A percentile compares a stretch with the other conserved stretches of the same genome.
Conservation (phyloP, 306 rosid species). For the Inga leiocalycina region DNA sequence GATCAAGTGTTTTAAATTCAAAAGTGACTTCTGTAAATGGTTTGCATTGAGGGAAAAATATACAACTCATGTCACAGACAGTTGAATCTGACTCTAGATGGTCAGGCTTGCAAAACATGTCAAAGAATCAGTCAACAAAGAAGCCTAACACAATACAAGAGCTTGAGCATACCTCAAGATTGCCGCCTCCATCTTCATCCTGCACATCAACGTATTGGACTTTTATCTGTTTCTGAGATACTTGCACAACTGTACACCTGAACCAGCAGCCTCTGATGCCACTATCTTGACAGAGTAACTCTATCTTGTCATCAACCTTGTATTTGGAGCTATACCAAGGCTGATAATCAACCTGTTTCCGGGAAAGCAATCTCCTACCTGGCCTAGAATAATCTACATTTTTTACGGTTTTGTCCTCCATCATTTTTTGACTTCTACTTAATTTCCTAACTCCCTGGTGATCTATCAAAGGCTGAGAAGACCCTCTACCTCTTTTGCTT, state of each 20-base stretch:
- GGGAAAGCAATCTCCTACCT: constrained; percentile 52
- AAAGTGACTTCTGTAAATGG: constrained; percentile 2
- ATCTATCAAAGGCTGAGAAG: constrained; percentile 46
- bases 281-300: constrained; percentile 95
- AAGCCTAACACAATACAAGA: not conserved
- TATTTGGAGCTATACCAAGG: constrained; percentile 51
- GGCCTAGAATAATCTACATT: constrained; percentile 51
- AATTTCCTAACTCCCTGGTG: constrained; percentile 56
- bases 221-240: constrained; percentile 73
- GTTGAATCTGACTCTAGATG: not conserved
- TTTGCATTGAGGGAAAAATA: not conserved
- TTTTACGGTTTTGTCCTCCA: constrained; percentile 48
- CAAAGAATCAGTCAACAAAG: not conserved
- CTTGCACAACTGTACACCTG: constrained; percentile 77
- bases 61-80: not conserved
- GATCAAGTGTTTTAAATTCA: constrained; percentile 21
- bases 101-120: not conserved
- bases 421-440: constrained; percentile 49
- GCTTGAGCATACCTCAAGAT: constrained; percentile 76
- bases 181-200: constrained; percentile 85
- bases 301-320: constrained; percentile 80
- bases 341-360: constrained; percentile 53
- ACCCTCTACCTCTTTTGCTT: constrained; percentile 60
- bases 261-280: constrained; percentile 99
- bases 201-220: constrained; percentile 80